phyloP scores from a whole-genome alignment of 2,329 filamentous ascomycete species.

The Hypoxylon sp. region DNA sequence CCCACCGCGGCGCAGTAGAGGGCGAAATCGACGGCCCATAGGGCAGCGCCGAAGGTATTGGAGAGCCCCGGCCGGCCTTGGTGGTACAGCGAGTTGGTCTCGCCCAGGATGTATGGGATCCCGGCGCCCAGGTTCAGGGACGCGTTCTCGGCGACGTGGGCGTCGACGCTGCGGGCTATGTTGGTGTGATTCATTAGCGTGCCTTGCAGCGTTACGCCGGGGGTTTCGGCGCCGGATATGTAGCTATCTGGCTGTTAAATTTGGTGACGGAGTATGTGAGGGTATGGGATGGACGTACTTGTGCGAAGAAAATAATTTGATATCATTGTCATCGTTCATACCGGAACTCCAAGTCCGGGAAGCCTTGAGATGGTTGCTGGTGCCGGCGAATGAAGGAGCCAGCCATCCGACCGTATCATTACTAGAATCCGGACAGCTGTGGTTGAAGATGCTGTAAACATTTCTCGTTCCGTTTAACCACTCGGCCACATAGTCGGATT shows the following conservation, averaged over 20 bases:
- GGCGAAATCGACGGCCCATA: conserved; percentile 74
- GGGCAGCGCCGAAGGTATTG: conserved; percentile 73
- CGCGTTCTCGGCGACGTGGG: conserved; percentile 62
- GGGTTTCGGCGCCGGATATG: conserved; percentile 69
- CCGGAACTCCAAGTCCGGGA: conserved; percentile 66
- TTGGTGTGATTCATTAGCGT: conserved; percentile 74
- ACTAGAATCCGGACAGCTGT: conserved; percentile 62
- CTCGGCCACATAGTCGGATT: conserved; percentile 66
- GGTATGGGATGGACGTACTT: conserved; percentile 59
- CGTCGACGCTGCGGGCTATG: conserved; percentile 61
- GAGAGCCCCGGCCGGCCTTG: conserved; percentile 71
- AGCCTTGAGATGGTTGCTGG: conserved; percentile 63
- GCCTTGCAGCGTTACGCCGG: conserved; percentile 70
- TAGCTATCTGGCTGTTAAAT: conserved; percentile 60
- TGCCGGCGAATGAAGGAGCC: conserved; percentile 69
- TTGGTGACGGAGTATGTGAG: background rate
- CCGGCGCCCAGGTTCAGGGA: conserved; percentile 57
- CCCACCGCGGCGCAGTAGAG: conserved; percentile 67
- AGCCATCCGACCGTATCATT: conserved; percentile 62
- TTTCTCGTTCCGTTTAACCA: conserved; percentile 67
- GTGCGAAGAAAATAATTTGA: conserved; percentile 68
- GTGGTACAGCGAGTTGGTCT: conserved; percentile 73
- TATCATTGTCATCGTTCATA: conserved; percentile 61
- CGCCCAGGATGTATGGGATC: conserved; percentile 69
- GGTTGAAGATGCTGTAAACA: conserved; percentile 60